Evolutionary conservation across 495 filamentous ascomycete species (phyloP), one percentile per base, ranked within the genome.

Genomic region (Elaphomyces granulatus): DNA sequence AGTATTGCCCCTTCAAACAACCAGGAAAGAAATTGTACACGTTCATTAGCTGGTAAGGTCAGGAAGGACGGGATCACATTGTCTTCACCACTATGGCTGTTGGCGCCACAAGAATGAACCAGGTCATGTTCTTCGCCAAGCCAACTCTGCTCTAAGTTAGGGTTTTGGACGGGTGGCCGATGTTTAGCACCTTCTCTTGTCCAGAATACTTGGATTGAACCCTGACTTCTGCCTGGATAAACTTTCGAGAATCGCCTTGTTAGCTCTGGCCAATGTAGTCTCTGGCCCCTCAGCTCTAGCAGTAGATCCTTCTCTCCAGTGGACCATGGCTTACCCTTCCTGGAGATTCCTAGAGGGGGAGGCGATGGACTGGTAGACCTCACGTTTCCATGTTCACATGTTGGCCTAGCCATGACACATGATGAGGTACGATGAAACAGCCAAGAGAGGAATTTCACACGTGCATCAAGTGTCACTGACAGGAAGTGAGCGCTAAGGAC

Each of bases 401-500:
- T 32, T 45, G 28, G 37, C 10, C 8, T 20, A 37, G 50, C 37
- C 34, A 46, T 45, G 36, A 36, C 43, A 19, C 33, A 28, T 36
- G 38, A 19, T 34, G 49, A 36, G 16, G 50, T 44, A 32, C 42
- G 44, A 38, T 53, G 35, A 9, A 49, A 53, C 18, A 53, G 42
- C 50, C 46, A 47, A 16, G 39, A 47, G 9, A 53, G 41, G 26
- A 53, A 53, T 41, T 49, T 37, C 36, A 53, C 40, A 35, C 42
- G 36, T 14, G 45, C 20, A 17, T 49, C 40, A 26, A 47, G 34
- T n/a, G n/a, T 18, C 20, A 46, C 2, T 37, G 41, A 47, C 28
- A 43, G 20, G 35, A 49, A 53, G 30, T 45, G 39, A 49, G 44
- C 43, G 34, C 20, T 18, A 39, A 53, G 36, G 8, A 44, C n/a